These are phyloP conservation scores for Solanum pimpinellifolium DNA, from an alignment of 257 asterid species.

Conservation along the genomic window DNA sequence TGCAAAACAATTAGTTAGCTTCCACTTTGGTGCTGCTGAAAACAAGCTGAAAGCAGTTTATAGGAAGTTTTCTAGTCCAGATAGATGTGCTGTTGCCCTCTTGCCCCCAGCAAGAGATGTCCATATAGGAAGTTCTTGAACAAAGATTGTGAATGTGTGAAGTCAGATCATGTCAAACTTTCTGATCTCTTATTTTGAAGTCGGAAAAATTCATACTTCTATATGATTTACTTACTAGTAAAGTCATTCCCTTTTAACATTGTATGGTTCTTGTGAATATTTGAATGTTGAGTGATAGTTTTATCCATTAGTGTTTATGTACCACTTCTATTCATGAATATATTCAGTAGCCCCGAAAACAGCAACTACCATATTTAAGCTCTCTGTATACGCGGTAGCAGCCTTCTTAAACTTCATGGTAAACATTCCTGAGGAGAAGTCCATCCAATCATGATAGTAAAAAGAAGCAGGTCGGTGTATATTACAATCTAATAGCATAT, in stretches of 20 bases:
- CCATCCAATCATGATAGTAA: background rate
- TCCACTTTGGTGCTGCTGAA: constrained; percentile 40
- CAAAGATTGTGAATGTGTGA: background rate
- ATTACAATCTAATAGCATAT: background rate
- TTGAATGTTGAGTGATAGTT: background rate
- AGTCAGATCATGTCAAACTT: background rate
- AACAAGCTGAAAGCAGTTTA: constrained; percentile 50
- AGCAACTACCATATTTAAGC: background rate
- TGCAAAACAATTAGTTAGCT: constrained; percentile 45
- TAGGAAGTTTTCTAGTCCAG: constrained; percentile 46
- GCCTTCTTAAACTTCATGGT: background rate
- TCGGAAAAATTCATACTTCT: background rate
- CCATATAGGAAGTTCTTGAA: background rate
- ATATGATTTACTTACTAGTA: background rate
- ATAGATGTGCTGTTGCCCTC: constrained; percentile 54
- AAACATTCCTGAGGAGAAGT: background rate
- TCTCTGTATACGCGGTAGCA: background rate
- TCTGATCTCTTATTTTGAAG: background rate
- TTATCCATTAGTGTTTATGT: background rate
- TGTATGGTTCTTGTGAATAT: background rate
- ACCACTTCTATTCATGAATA: background rate
- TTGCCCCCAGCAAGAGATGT: constrained; percentile 48
- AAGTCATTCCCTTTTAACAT: background rate
- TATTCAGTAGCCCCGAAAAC: background rate
- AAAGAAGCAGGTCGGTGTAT: background rate